Base-by-base conservation (phyloP, 768 basidiomycete species). In the Boletus bicolor region DNA sequence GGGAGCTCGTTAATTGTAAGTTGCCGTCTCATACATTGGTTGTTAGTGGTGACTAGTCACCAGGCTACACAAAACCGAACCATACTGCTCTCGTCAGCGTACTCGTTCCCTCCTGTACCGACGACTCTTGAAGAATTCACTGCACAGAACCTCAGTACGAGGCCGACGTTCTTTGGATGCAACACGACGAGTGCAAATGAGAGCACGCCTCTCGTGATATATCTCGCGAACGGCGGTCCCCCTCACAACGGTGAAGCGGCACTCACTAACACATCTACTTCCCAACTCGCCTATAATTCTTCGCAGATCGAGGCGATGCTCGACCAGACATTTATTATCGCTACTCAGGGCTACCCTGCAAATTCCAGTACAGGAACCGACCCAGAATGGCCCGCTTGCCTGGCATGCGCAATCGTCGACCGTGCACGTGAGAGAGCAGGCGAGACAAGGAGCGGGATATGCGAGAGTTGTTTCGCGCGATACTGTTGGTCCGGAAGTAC, bases 181-280 rank as follows among this genome's bases (percentile, higher is more conserved):
- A 59, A 73, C 7, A 59, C 57, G 32, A 55, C 63, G 41, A 64
- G 49, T 26, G 60, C 60, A 45, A 67, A 62, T 24, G 60, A 56
- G 0, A 69, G 66, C 41, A 75, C 74, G 5, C 82, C 83, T 3
- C 64, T 84, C 38, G 59, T 85, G 15, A 74, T 85, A 53, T 86
- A 86, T 67, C 67, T 84, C n/a, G 82, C 83, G 1, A 81, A 80
- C 60, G 80, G 81, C 30, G 79, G 77, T 5, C 68, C 76, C 2
- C 77, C 76, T 42, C 70, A 64, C 54, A 68, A 77, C 34, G 69
- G 75, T 19, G 61, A 70, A 24, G 61, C 67, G n/a, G 63, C 73
- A 8, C 49, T 74, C 9, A 79, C 79, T 7, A 82, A 82, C 69
- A 75, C 72, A 0, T 63, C 72, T 10, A 81, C 79, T 10, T 39